phyloP scores from a whole-genome alignment of 257 asterid genomes.

The Nicotiana benthamiana region DNA sequence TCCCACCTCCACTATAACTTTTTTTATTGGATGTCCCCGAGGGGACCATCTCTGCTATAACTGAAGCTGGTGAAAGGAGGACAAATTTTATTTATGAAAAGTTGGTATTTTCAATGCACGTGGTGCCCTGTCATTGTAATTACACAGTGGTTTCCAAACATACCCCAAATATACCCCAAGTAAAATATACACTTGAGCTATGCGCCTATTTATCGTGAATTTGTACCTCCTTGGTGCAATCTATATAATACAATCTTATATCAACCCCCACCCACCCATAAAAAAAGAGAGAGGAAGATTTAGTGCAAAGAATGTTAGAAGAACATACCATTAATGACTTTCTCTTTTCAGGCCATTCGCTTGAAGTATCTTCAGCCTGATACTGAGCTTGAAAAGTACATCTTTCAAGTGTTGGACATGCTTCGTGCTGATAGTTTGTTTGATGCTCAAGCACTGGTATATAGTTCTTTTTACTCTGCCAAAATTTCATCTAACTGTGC shows the following conservation, averaged over 20 bases:
- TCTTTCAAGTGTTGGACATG: constrained; percentile 73
- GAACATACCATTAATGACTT: constrained; percentile 5
- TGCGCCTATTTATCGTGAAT: not conserved
- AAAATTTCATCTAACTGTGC: not conserved
- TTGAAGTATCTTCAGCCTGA: constrained; percentile 83
- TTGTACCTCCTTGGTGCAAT: not conserved
- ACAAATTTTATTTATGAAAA: not conserved
- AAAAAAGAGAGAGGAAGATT: not conserved
- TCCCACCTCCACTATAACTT: not conserved
- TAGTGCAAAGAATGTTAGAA: not conserved
- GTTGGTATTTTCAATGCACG: not conserved
- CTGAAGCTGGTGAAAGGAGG: not conserved
- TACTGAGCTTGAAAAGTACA: constrained; percentile 74
- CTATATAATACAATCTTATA: not conserved
- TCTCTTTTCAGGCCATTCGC: constrained; percentile 62
- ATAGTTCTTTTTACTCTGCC: constrained; percentile 8
- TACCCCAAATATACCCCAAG: too few relatives aligned
- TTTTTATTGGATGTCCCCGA: too few relatives aligned
- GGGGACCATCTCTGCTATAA: not conserved
- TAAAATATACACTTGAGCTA: too few relatives aligned
- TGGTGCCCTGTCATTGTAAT: not conserved
- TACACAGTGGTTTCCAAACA: too few relatives aligned
- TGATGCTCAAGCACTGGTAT: constrained; percentile 98
- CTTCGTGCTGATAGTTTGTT: constrained; percentile 53
- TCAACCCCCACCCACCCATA: too few relatives aligned